Percentiles rank a stretch among this genome's conserved stretches.
Evolutionary conservation across 108 stramenopile genomes (phyloP).

Genomic region (Cyclotella choctawhatcheeana): DNA sequence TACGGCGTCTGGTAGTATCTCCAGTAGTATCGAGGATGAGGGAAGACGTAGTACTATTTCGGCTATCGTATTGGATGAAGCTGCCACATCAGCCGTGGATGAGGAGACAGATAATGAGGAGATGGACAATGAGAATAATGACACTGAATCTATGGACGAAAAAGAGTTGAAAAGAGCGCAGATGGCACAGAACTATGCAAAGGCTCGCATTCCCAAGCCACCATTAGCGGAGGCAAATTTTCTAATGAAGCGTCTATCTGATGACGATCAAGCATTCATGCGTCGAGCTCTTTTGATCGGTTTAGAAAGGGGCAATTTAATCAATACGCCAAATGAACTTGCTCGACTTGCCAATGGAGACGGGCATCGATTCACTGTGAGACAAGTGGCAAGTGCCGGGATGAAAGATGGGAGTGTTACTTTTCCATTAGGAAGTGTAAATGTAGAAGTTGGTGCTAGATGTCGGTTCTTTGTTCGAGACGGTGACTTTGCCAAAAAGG

Average conservation of each 20-base stretch:
- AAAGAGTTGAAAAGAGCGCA: slow-evolving; percentile 43
- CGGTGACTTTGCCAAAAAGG: slow-evolving; percentile 84
- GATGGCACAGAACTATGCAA: slow-evolving; percentile 65
- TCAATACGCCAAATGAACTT: slow-evolving; percentile 69
- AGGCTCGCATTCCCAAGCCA: slow-evolving; percentile 85
- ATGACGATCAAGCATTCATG: slow-evolving; percentile 89
- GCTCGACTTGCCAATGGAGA: slow-evolving; percentile 70
- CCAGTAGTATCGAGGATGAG: slow-evolving; percentile 19
- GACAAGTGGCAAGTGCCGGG: slow-evolving; percentile 83
- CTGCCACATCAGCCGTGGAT: slow-evolving; percentile 60
- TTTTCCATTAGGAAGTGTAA: slow-evolving; percentile 75
- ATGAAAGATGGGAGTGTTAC: slow-evolving; percentile 90
- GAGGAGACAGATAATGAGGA: slow-evolving; percentile 51
- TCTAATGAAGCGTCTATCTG: slow-evolving; percentile 75
- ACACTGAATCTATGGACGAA: slow-evolving; percentile 14
- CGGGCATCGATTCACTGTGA: slow-evolving; percentile 76
- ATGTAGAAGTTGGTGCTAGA: slow-evolving; percentile 75
- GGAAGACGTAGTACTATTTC: slow-evolving; percentile 62
- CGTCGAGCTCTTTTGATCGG: slow-evolving; percentile 76
- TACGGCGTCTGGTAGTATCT: background rate
- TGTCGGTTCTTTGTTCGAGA: slow-evolving; percentile 88
- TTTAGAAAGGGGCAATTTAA: slow-evolving; percentile 55
- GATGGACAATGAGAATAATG: slow-evolving; percentile 47
- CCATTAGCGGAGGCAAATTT: slow-evolving; percentile 87
- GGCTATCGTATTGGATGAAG: slow-evolving; percentile 79